These are phyloP conservation scores for Trametes versicolor DNA, from an alignment of 1,284 basidiomycete species.

Conservation along the genomic window DNA sequence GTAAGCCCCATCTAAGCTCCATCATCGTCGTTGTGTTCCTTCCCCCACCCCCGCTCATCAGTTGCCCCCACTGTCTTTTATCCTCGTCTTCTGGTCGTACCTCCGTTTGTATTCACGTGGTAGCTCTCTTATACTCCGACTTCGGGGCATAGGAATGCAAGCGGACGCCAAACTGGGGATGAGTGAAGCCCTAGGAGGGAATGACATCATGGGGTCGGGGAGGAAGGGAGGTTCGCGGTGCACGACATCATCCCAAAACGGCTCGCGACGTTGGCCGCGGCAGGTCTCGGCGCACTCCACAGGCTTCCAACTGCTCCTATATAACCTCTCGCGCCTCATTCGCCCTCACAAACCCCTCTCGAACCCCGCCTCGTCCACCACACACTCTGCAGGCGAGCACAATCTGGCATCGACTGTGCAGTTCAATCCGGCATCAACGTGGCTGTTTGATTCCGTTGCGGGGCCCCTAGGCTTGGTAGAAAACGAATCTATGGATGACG, in stretches of 20 bases:
- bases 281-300: slow-evolving; percentile 23
- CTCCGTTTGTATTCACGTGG: no score
- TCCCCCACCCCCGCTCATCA: no score
- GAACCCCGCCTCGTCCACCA: not conserved
- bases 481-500: no score
- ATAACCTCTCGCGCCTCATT: not conserved
- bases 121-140: no score
- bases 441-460: no score
- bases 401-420: no score
- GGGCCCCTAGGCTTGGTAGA: no score
- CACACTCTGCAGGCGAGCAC: not conserved
- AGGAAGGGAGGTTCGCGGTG: slow-evolving; percentile 3
- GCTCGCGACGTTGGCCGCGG: slow-evolving; percentile 4
- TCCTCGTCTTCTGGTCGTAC: slow-evolving; percentile 10
- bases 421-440: no score
- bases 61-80: slow-evolving; percentile 7
- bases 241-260: slow-evolving; percentile 31
- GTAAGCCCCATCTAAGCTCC: not conserved
- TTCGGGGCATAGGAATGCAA: not conserved
- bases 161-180: not conserved
- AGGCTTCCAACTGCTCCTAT: slow-evolving; percentile 12
- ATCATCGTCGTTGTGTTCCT: not conserved
- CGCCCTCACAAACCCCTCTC: slow-evolving; percentile 15
- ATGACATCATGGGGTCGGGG: slow-evolving; percentile 22
- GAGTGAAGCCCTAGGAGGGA: not conserved